Evolutionary conservation across 352 stramenopile genomes (phyloP).

Genomic region (Phytophthora cajani): DNA sequence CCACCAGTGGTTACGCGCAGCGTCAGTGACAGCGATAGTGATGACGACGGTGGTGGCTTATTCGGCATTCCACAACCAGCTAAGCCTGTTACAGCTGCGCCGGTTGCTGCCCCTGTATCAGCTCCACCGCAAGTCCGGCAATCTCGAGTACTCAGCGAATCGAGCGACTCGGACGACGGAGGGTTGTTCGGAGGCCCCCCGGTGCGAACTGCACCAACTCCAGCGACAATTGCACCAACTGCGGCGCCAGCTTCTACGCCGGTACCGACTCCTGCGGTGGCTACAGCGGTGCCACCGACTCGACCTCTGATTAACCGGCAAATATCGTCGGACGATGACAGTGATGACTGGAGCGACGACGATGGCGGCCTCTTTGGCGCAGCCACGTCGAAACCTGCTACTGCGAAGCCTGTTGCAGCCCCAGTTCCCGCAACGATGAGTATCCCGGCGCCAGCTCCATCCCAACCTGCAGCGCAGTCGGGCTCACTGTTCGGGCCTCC

Average conservation of each 20-base stretch:
- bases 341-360: constrained; percentile 73
- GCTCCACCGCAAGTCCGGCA: constrained; percentile 32
- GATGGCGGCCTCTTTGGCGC: constrained; percentile 60
- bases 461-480: constrained; percentile 18
- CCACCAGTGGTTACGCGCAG: constrained; percentile 30
- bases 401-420: constrained; percentile 23
- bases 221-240: constrained; percentile 12
- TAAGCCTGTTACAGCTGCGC: constrained; percentile 24
- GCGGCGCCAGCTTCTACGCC: constrained; percentile 9
- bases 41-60: constrained; percentile 47
- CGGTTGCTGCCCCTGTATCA: constrained; percentile 13
- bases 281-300: constrained; percentile 33
- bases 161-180: constrained; percentile 67
- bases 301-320: constrained; percentile 52
- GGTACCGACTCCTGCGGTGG: constrained; percentile 15
- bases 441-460: constrained; percentile 8
- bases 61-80: constrained; percentile 44
- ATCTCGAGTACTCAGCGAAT: constrained; percentile 53
- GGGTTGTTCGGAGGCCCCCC: constrained; percentile 63
- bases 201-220: constrained; percentile 15
- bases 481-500: constrained; percentile 37
- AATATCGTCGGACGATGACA: constrained; percentile 57
- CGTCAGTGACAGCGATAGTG: constrained; percentile 43
- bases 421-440: constrained; percentile 17
- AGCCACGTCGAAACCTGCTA: constrained; percentile 37